These are phyloP conservation scores for Beauveria bassiana DNA, from an alignment of 2,329 filamentous ascomycete genomes.

Conservation along the genomic window DNA sequence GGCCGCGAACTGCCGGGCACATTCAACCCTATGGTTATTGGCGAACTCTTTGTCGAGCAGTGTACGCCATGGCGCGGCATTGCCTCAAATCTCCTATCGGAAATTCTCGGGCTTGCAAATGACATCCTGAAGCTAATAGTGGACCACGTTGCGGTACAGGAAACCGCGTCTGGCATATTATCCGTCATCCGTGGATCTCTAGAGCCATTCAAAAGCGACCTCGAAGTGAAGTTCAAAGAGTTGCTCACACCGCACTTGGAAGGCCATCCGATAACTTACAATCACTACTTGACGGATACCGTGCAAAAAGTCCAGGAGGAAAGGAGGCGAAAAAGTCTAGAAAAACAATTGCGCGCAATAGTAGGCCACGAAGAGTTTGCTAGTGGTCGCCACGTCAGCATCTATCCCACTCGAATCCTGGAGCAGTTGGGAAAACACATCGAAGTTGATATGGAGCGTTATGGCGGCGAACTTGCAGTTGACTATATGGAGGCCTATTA, in stretches of 20 bases:
- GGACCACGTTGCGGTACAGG: conserved; percentile 28
- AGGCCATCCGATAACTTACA: conserved; percentile 42
- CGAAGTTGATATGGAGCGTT: neutral
- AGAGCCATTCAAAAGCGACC: conserved; percentile 22
- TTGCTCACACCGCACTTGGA: conserved; percentile 37
- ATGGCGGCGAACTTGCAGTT: neutral
- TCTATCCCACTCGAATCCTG: neutral
- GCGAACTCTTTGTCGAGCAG: conserved; percentile 50
- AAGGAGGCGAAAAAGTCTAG: neutral
- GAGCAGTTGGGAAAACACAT: neutral
- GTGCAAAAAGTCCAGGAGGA: conserved; percentile 23
- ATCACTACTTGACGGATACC: conserved; percentile 30
- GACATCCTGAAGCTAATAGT: conserved; percentile 39
- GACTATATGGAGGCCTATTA: neutral
- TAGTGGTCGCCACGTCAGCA: too few species aligned
- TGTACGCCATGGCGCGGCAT: conserved; percentile 41
- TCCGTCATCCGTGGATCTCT: conserved; percentile 22
- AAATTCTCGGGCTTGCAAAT: conserved; percentile 38
- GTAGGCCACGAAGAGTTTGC: neutral
- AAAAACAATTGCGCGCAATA: neutral
- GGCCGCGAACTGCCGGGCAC: conserved; percentile 50
- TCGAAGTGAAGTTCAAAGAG: conserved; percentile 32
- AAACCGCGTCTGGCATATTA: conserved; percentile 12
- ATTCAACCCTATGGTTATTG: conserved; percentile 49
- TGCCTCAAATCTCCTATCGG: conserved; percentile 39